Base-by-base conservation (phyloP, 192 early-diverging fungal genomes). In the Backusella mclennaniae region DNA sequence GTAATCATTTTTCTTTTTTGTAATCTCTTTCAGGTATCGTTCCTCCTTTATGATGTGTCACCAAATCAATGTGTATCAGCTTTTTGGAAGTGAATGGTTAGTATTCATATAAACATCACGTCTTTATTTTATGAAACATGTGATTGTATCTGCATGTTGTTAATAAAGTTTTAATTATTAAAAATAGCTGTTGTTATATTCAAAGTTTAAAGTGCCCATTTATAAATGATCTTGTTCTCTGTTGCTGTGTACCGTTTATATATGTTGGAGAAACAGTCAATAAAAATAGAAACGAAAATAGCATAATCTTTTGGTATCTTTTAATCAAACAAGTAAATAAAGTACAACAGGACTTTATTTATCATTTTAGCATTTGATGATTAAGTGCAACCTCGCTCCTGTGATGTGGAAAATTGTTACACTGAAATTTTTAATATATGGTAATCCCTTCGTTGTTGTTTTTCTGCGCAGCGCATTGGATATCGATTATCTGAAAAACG, bases 1-100 rank as follows among this genome's bases (percentile, higher is more conserved):
- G 56, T n/a, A 49, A n/a, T 63, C 7, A 4, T 14, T 63, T 63
- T 63, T 29, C 9, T 63, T 29, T 63, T 63, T 26, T 29, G 26
- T 63, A 12, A 26, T 63, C 56, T 63, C 26, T 26, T 63, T 63
- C 56, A 29, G 56, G 56, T 29, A 29, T 14, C 23, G 12, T 12
- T 29, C 56, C 56, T 63, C 56, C 56, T 63, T 63, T 29, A 63
- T 63, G 56, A 63, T 63, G 56, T 63, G 4, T 63, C 56, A 59
- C 53, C 23, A 59, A 59, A 59, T 26, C 53, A 59, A 59, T 23
- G 11, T 26, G 56, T 14, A 59, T 59, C 11, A 29, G 11, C 3
- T 14, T 63, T 63, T 63, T 63, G 8, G 56, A 63, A 63, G 5
- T 21, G 46, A 29, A 63, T 63, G 56, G 23, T 23, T 63, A 11